These are phyloP conservation scores for Conoideocrella luteorostrata DNA, from an alignment of 2,329 filamentous ascomycete genomes.

Conservation along the genomic window DNA sequence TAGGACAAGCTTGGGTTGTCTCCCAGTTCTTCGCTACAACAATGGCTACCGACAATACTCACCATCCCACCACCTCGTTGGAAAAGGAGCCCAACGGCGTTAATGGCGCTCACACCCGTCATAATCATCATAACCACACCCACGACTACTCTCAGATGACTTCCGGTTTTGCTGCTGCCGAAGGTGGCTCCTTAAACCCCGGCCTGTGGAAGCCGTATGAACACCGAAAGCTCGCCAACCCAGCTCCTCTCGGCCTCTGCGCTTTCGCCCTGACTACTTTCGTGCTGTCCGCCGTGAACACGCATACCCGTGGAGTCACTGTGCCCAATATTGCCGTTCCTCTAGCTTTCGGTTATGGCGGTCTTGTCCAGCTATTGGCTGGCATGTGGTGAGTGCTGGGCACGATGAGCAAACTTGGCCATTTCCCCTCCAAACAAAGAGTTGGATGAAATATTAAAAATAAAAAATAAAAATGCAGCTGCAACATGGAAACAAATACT, in stretches of 20 bases:
- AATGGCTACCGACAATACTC: constrained; percentile 11
- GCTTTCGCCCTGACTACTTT: constrained; percentile 82
- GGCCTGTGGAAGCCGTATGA: constrained; percentile 57
- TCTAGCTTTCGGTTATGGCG: constrained; percentile 68
- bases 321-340: constrained; percentile 61
- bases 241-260: constrained; percentile 67
- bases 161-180: constrained; percentile 36
- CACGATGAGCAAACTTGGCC: no score
- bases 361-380: constrained; percentile 69
- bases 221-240: constrained; percentile 71
- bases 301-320: constrained; percentile 53
- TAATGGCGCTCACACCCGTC: no score
- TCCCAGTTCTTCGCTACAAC: no score
- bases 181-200: constrained; percentile 68
- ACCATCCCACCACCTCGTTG: constrained; percentile 4
- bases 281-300: constrained; percentile 68
- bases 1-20: no score
- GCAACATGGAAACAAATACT: no score
- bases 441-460: no score
- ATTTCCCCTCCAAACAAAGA: constrained; percentile 9
- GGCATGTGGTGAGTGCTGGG: constrained; percentile 84
- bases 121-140: constrained; percentile 18
- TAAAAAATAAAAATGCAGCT: no score
- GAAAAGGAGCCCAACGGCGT: constrained; percentile 14
- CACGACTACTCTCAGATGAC: constrained; percentile 20